Evolutionary conservation across 2,329 filamentous ascomycete genomes (phyloP), one percentile per base, ranked within the genome.

Genomic region (Pestalotiopsis sp.): DNA sequence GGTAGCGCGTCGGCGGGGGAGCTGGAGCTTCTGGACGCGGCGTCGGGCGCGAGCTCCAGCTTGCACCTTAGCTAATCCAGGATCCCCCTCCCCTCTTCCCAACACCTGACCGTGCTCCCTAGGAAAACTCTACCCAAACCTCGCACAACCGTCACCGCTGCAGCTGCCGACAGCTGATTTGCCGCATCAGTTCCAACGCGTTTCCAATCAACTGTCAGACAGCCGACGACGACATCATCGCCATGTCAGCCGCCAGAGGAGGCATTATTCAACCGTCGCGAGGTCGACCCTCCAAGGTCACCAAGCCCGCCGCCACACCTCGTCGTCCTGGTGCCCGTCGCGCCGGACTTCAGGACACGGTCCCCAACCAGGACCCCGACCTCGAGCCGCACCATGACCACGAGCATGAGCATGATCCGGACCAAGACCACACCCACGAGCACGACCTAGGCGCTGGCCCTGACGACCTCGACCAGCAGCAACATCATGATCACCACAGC

Each of bases 321-420:
- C 69, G 69, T 49, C 69, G 69, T 39, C 66, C 66, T 13, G 66
- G 11, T 63, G 66, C 36, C n/a, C 69, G 69, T 45, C 69, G 59
- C 66, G 41, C 61, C 62, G 69, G 66, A 23, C 52, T 60, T 20
- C 57, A 25, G 4, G 66, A 70, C 63, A 62, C 66, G 4, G 69
- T 70, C 65, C 69, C 67, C 41, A 70, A 70, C 62, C 69, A 70
- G 36, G 69, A 70, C 61, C 69, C 69, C 41, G 64, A 60, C 36
- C 56, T 70, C 56, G 69, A 69, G 20, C 65, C 49, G 14, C 65
- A 67, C 66, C 66, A 67, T 13, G 61, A 52, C 25, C 67, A 69
- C 23, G 52, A 67, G 27, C 49, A 61, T 14, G 67, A 68, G 4
- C 23, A 31, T 12, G 64, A 66, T 25, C 45, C 52, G n/a, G 20